Conservation (phyloP, 78 protist species). For the Anaeramoeba flamelloides region DNA sequence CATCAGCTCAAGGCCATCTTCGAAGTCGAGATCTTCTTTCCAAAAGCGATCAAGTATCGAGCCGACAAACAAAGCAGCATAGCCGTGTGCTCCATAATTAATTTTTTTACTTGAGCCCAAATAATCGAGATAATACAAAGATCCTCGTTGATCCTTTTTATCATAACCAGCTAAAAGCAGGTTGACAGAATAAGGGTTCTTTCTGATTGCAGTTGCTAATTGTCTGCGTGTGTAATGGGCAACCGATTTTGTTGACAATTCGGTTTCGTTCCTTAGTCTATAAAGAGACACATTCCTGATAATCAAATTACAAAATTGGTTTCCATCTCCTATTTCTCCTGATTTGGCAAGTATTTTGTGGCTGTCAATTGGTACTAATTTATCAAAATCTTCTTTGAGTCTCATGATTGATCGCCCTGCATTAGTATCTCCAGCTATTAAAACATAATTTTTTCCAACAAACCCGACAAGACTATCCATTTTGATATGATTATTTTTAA, state of each 20-base stretch:
- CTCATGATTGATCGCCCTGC: constrained; percentile 12
- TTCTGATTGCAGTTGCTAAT: constrained; percentile 37
- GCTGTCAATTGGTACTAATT: constrained; percentile 16
- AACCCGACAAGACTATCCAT: constrained; percentile 26
- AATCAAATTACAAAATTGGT: constrained; percentile 22
- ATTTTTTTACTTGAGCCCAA: constrained; percentile 37
- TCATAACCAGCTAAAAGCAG: constrained; percentile 49
- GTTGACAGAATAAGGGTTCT: constrained; percentile 37
- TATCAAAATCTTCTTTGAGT: constrained; percentile 20
- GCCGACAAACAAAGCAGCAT: constrained; percentile 34
- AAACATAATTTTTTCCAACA: constrained; percentile 24
- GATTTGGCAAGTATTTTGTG: constrained; percentile 23
- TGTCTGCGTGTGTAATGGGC: constrained; percentile 38
- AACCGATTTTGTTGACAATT: constrained; percentile 33
- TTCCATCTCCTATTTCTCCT: constrained; percentile 33
- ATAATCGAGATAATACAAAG: constrained; percentile 45
- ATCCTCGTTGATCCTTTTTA: constrained; percentile 21
- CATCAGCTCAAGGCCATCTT: constrained; percentile 32
- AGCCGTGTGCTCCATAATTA: constrained; percentile 52
- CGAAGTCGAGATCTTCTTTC: constrained; percentile 20
- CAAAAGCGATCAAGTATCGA: constrained; percentile 41
- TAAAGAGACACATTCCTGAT: constrained; percentile 35
- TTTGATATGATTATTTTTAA: too few species aligned
- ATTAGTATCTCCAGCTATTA: constrained; percentile 18
- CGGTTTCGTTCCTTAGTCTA: constrained; percentile 30